Base-by-base conservation (phyloP, 2,329 filamentous ascomycete species). In the Fonsecaea pedrosoi region DNA sequence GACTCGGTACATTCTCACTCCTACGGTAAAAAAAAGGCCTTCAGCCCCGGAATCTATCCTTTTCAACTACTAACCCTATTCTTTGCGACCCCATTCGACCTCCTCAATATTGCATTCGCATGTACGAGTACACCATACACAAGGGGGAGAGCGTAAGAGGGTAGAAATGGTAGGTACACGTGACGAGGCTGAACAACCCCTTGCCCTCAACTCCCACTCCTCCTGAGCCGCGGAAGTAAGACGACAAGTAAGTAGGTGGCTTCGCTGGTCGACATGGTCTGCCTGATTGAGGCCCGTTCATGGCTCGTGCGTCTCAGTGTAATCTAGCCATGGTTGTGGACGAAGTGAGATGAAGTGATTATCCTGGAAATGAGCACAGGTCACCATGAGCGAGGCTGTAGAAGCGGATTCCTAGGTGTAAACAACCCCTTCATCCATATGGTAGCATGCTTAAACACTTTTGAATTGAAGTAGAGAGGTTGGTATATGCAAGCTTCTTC, bases 401-500 rank as follows among this genome's bases (percentile, higher is more conserved):
- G 45, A 25, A 50, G 18, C 21, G 45, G 6, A 30, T 3, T 2
- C 25, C 7, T 18, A 5, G 45, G n/a, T 42, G 40, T 7, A 15
- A 37, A 25, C 25, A 12, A 12, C 30, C n/a, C 35, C 32, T 50
- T 7, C 18, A 25, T 25, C 18, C 18, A n/a, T 18, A 7, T n/a
- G n/a, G 35, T 8, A 15, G 38, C 21, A 30, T 48, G 21, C 53
- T 55, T 55, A 62, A 54, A 54, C 45, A 59, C 40, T 60, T 58
- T 63, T 63, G 56, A 65, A 66, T 66, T 66, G 67, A 69, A 71
- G 69, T 67, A 64, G 69, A 71, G 69, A 71, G 69, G 63, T 71
- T 60, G 45, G 56, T 60, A 65, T 70, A 65, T 67, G 64, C 60
- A 60, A 57, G 62, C 62, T 32, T 40, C 42, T 61, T 65, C 63